phyloP scores from a whole-genome alignment of 768 basidiomycete genomes.

The Rhizopogon salebrosus region DNA sequence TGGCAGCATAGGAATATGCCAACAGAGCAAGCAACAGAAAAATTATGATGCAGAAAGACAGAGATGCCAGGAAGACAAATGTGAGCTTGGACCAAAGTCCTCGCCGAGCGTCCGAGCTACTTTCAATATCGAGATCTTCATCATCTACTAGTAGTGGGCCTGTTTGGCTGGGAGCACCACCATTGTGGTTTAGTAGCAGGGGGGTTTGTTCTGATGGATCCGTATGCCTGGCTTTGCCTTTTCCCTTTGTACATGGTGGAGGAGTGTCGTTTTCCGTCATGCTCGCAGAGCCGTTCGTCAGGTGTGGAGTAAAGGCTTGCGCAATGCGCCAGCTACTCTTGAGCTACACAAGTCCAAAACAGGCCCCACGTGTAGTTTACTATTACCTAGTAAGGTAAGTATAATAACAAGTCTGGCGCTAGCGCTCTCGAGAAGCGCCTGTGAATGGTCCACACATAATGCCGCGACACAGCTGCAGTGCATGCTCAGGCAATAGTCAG shows the following conservation, averaged over 20 bases:
- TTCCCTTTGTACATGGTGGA: constrained; percentile 18
- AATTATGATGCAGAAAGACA: constrained; percentile 43
- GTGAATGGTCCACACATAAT: no score
- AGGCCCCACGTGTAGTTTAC: background rate
- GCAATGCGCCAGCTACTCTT: background rate
- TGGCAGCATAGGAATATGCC: constrained; percentile 63
- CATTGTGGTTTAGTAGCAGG: constrained; percentile 14
- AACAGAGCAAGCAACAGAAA: constrained; percentile 44
- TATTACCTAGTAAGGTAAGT: no score
- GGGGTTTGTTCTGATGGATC: constrained; percentile 26
- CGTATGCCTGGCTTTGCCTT: constrained; percentile 17
- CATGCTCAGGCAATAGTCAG: no score
- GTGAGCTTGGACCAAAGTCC: constrained; percentile 29
- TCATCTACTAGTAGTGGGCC: constrained; percentile 4
- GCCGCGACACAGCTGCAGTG: no score
- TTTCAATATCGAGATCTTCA: constrained; percentile 17
- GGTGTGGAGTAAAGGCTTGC: background rate
- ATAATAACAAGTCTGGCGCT: no score
- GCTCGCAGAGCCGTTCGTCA: constrained; percentile 18
- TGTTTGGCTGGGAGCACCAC: constrained; percentile 14
- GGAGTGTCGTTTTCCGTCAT: constrained; percentile 9
- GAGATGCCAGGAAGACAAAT: constrained; percentile 52
- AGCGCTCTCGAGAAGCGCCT: no score
- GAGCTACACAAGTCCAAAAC: background rate
- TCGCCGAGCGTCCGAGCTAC: constrained; percentile 15